Base-by-base conservation (phyloP, 2,329 filamentous ascomycete genomes). In the Paracorniculantispora psalliotae region DNA sequence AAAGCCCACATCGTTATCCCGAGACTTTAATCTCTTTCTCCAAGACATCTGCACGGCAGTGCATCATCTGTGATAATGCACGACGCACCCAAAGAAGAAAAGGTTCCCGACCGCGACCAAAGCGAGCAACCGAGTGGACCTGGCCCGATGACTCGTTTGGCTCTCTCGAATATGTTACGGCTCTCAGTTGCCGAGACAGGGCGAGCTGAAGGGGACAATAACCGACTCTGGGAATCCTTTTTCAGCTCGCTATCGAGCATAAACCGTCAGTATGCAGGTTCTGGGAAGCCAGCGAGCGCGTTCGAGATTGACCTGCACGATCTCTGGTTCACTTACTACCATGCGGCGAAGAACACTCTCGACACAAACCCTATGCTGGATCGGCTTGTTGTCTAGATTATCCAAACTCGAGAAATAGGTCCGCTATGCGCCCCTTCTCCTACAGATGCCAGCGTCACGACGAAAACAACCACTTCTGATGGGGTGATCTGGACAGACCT, bases 271-370 rank as follows among this genome's bases (percentile, higher is more conserved):
- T 41, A 41, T 17, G 12, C 35, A 8, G 2, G 23, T 17, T 41
- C 49, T 10, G 35, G 8, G 8, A 26, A 52, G 35, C 49, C 35
- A 21, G 49, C 33, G 28, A 37, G 33, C 30, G 51, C 19, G 33
- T 19, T 54, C 15, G 51, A 54, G 37, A 54, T 44, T 44, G 51
- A 54, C 51, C 25, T 54, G 25, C 51, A 54, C 39, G 51, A 54
- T 28, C 51, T 54, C 26, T 44, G 51, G 51, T 54, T 54, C 51
- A 54, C 39, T 26, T 54, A 54, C 26, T 54, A 54, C 39, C 51
- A 44, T 19, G 51, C 51, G 3, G 51, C 51, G 8, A 44, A 23
- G 39, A 54, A 54, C 25, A 30, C 37, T 21, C 8, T 17, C 5
- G 37, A 15, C 4, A 13, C 30, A 4, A 54, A 44, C 10, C 51